phyloP scores from a whole-genome alignment of 441 rosid species.

The Metrosideros polymorpha region DNA sequence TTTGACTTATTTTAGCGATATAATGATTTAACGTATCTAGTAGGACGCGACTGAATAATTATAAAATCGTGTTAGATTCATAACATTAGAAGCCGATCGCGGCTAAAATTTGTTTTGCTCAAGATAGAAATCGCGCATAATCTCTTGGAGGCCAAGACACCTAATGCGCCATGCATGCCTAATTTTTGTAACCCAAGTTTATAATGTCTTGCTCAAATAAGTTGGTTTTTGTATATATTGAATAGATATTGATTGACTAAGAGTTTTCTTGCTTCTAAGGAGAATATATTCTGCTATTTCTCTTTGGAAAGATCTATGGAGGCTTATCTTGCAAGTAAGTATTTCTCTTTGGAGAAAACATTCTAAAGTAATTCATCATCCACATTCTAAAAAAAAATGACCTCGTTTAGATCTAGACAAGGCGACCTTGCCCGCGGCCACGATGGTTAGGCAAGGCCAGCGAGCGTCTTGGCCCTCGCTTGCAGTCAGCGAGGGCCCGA shows the following conservation, averaged over 20 bases:
- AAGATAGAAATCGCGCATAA: background rate
- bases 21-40: accelerated
- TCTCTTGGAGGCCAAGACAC: background rate
- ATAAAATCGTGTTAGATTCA: background rate
- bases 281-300: background rate
- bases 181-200: background rate
- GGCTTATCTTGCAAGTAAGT: background rate
- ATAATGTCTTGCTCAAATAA: background rate
- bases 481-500: no score
- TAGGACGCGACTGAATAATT: background rate
- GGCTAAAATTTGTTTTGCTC: background rate
- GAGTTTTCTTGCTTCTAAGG: background rate
- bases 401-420: no score
- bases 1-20: background rate
- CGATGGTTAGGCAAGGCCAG: no score
- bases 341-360: no score
- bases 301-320: background rate
- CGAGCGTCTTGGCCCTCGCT: no score
- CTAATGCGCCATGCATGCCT: background rate
- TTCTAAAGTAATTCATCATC: no score
- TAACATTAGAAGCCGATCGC: background rate
- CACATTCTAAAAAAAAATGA: no score
- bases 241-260: background rate
- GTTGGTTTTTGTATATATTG: background rate
- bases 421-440: no score